A percentile compares a stretch with the other conserved stretches of the same genome.
phyloP scores from a whole-genome alignment of 1,139 yeast species.

The Blastobotrys illinoisensis region DNA sequence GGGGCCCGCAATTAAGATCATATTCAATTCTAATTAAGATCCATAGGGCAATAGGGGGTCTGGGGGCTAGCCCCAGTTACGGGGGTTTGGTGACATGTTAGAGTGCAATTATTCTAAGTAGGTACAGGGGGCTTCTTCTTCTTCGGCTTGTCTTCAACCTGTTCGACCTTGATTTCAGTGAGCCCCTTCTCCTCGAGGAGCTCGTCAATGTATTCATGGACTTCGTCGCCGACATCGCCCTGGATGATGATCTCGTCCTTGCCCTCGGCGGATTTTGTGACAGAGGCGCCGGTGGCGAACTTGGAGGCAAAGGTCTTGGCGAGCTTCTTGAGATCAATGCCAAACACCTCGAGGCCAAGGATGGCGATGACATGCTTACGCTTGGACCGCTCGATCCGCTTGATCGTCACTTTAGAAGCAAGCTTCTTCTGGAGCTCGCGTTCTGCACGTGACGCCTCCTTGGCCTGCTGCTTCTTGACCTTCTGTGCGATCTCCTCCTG shows the following conservation, averaged over 20 bases:
- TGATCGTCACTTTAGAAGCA: conserved; percentile 73
- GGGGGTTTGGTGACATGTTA: too few relatives aligned
- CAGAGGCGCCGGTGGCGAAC: conserved; percentile 95
- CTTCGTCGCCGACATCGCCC: conserved; percentile 94
- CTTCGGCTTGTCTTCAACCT: conserved; percentile 73
- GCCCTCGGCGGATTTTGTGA: conserved; percentile 87
- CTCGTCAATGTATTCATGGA: conserved; percentile 66
- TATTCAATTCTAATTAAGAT: too few relatives aligned
- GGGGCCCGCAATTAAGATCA: too few relatives aligned
- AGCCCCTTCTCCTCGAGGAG: conserved; percentile 78
- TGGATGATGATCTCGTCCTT: conserved; percentile 88
- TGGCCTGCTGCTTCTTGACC: conserved; percentile 76
- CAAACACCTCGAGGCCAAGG: conserved; percentile 83
- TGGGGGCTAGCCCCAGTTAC: too few relatives aligned
- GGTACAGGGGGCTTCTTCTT: conserved; percentile 42
- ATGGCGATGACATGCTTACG: conserved; percentile 84
- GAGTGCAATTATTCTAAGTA: too few relatives aligned
- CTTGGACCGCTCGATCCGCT: conserved; percentile 86
- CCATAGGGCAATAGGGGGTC: too few relatives aligned
- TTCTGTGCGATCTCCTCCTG: conserved; percentile 80
- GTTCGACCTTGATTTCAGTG: conserved; percentile 80
- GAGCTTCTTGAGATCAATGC: conserved; percentile 78
- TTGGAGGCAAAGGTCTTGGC: conserved; percentile 90
- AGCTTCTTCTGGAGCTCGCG: conserved; percentile 75
- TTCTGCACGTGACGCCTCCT: conserved; percentile 84